Evolutionary conservation across 306 rosid species (phyloP).

Genomic region (Ormosia emarginata): DNA sequence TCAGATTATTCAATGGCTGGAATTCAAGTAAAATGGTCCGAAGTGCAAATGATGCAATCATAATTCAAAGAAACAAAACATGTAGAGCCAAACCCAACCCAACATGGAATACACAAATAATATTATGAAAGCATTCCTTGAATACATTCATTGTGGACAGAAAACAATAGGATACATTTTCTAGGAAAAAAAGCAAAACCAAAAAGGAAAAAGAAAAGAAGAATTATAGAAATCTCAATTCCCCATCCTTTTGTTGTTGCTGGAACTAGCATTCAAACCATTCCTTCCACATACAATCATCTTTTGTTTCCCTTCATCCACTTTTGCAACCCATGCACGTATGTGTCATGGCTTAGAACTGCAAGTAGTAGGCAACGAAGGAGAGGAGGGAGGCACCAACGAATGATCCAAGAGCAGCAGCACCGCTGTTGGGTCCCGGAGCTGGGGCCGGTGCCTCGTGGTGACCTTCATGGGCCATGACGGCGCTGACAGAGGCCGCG

Average conservation of each 20-base stretch:
- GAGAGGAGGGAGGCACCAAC: conserved; percentile 48
- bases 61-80: too few species aligned
- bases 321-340: not conserved
- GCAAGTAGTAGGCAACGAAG: conserved; percentile 43
- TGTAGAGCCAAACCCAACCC: too few species aligned
- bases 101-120: too few species aligned
- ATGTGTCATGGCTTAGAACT: not conserved
- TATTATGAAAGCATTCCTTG: not conserved
- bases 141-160: not conserved
- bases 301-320: not conserved
- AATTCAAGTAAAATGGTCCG: too few species aligned
- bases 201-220: not conserved
- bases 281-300: not conserved
- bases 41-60: not conserved
- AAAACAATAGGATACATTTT: not conserved
- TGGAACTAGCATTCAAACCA: not conserved
- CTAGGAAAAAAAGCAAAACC: not conserved
- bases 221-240: not conserved
- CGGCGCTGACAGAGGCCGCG: conserved; percentile 36
- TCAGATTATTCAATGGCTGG: too few species aligned
- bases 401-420: conserved; percentile 33
- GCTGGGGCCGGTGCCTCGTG: conserved; percentile 26
- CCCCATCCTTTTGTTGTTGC: not conserved
- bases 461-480: conserved; percentile 30
- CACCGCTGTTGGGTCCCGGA: conserved; percentile 26